Conservation (phyloP, 2,329 filamentous ascomycete species). For the Sordariomycetes sp. region DNA sequence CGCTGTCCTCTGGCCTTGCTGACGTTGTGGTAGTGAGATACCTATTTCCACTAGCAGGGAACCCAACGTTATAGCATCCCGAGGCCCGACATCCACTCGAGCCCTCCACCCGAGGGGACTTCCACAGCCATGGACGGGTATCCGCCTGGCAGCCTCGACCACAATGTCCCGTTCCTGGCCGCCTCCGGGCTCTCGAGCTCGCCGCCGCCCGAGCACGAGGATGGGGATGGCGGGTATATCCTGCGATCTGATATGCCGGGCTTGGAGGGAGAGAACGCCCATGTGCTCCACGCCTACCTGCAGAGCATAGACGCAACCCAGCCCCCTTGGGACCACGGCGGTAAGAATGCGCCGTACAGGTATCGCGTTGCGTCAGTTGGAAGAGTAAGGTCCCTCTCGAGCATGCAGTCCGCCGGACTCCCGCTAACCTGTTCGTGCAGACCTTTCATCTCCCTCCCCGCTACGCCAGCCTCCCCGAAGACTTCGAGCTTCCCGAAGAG, state of each 20-base stretch:
- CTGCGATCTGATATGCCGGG: constrained; percentile 62
- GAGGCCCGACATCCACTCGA: neutral
- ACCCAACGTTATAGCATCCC: neutral
- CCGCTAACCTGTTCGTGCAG: constrained; percentile 18
- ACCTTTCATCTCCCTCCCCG: constrained; percentile 46
- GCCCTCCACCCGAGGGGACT: neutral
- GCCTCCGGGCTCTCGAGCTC: constrained; percentile 59
- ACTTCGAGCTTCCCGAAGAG: constrained; percentile 34
- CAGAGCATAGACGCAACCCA: constrained; percentile 52
- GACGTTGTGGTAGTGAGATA: neutral
- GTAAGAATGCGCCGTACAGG: constrained; percentile 37
- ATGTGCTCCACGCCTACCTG: constrained; percentile 56
- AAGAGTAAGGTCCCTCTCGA: constrained; percentile 46
- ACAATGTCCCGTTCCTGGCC: constrained; percentile 77
- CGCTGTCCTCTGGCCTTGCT: neutral
- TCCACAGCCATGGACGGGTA: constrained; percentile 61
- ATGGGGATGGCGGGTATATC: constrained; percentile 47
- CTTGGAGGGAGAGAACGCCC: constrained; percentile 54
- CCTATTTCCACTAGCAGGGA: neutral
- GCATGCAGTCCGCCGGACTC: neutral
- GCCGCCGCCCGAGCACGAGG: constrained; percentile 30
- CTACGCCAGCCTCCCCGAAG: constrained; percentile 40
- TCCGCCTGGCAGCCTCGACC: constrained; percentile 67
- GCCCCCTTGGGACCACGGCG: constrained; percentile 56
- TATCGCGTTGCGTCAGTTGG: constrained; percentile 67